These are phyloP conservation scores for Sphagnurus paluster DNA, from an alignment of 1,284 basidiomycete species.

Conservation along the genomic window DNA sequence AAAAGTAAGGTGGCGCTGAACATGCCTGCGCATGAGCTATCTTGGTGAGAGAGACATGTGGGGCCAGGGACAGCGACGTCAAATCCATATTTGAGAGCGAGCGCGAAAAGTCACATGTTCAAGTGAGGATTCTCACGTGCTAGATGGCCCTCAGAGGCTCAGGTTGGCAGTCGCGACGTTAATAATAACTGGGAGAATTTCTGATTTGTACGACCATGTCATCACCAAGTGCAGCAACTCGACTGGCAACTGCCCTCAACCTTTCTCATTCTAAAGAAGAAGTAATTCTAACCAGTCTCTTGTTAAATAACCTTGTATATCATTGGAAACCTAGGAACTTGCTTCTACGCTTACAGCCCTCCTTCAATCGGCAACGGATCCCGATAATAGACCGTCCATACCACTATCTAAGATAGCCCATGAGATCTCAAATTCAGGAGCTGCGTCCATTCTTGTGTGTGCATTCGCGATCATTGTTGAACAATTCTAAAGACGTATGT, in stretches of 20 bases:
- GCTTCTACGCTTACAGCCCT: slow-evolving; percentile 25
- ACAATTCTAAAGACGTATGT: not conserved
- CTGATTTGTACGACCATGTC: slow-evolving; percentile 7
- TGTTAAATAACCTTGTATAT: not conserved
- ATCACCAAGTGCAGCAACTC: not conserved
- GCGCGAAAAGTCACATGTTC: too few relatives aligned
- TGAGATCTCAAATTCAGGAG: slow-evolving; percentile 22
- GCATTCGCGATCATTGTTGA: not conserved
- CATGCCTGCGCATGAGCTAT: too few relatives aligned
- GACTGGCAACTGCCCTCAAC: slow-evolving; percentile 8
- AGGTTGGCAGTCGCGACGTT: too few relatives aligned
- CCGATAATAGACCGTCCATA: slow-evolving; percentile 24
- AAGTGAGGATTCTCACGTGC: too few relatives aligned
- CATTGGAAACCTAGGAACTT: slow-evolving; percentile 18
- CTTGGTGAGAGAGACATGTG: too few relatives aligned
- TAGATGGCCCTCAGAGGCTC: too few relatives aligned
- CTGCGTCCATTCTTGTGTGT: slow-evolving; percentile 29
- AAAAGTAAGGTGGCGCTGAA: too few relatives aligned
- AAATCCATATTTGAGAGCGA: too few relatives aligned
- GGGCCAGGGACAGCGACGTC: too few relatives aligned
- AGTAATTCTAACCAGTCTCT: slow-evolving; percentile 1
- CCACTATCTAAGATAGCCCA: slow-evolving; percentile 27
- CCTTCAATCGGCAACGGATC: slow-evolving; percentile 29
- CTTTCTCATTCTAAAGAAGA: slow-evolving; percentile 15
- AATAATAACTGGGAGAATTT: not conserved